Conservation (phyloP, 108 stramenopile species). For the Craspedostauros australis region DNA sequence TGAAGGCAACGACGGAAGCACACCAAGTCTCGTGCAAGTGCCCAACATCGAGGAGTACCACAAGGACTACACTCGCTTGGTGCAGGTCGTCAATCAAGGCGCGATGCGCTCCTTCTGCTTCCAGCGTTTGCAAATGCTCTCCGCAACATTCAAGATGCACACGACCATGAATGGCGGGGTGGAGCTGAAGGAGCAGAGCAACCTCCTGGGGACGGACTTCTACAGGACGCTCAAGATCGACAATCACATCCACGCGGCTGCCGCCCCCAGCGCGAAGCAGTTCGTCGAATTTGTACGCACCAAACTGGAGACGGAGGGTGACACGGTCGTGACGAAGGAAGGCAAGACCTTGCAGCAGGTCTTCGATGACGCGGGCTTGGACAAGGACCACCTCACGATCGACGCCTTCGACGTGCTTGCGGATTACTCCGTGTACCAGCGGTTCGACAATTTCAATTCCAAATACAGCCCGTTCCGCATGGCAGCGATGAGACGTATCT, state of each 20-base stretch:
- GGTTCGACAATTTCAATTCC: conserved; percentile 99
- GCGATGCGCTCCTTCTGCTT: conserved; percentile 83
- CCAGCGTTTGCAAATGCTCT: conserved; percentile 77
- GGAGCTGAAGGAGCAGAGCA: conserved; percentile 73
- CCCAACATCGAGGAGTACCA: conserved; percentile 64
- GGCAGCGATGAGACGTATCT: conserved; percentile 97
- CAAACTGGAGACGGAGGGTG: conserved; percentile 89
- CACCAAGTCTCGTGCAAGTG: conserved; percentile 49
- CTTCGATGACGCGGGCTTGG: conserved; percentile 82
- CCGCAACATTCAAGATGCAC: conserved; percentile 84
- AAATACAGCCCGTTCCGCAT: conserved; percentile 98
- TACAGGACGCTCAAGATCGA: conserved; percentile 98
- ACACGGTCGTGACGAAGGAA: conserved; percentile 71
- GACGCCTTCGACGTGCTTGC: conserved; percentile 99
- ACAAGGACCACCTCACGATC: conserved; percentile 96
- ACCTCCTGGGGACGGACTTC: conserved; percentile 92
- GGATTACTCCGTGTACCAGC: conserved; percentile 96
- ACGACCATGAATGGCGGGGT: conserved; percentile 72
- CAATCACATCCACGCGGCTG: conserved; percentile 98
- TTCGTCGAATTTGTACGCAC: conserved; percentile 96
- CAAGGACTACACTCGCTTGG: conserved; percentile 67
- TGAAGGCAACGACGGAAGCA: too few relatives aligned
- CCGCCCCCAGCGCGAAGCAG: conserved; percentile 96
- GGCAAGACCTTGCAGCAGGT: conserved; percentile 78
- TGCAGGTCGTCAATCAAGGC: conserved; percentile 64